Evolutionary conservation across 441 rosid genomes (phyloP), one percentile per base, ranked within the genome.

Genomic region (Biscutella laevigata): DNA sequence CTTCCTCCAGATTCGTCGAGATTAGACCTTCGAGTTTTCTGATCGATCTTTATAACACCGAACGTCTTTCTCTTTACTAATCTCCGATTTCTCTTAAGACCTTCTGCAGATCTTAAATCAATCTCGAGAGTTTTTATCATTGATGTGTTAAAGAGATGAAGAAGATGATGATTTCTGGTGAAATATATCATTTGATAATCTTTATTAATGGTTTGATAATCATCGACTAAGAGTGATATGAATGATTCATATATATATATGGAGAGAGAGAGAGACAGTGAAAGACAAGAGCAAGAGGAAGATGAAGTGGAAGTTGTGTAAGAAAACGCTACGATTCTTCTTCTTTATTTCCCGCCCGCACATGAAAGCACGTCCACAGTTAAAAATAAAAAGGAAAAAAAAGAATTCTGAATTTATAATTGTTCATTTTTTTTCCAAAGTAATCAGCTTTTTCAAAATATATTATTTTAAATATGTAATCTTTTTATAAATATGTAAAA

Each of bases 21-120:
- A 19, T 25, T 48, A 0, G 84, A 74, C 0, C 7, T 53, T 24
- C 11, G 16, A 4, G 0, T 15, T 15, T 55, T 64, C 29, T 70
- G 25, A 3, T 67, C 80, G 20, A 59, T 7, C 11, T 14, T 68
- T 7, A 72, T 70, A 5, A 64, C 48, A 1, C 61, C 83, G 46
- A 57, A 71, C 0, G 81, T 53, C 9, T 79, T 71, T 62, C 54
- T 76, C 26, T 74, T 82, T 7, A 80, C 47, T 0, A 63, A 16
- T 60, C 56, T 88, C 3, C 75, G 39, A 25, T 76, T 65, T 14
- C 67, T 7, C 13, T 66, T 62, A 0, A 88, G 73, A 26, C 80
- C 71, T 46, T 88, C 94, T 7, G 77, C 88, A 0, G 94, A 80
- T 40, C 76, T 56, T 7, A 80, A 16, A 0, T 79, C 71, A 56